A percentile compares a stretch with the other conserved stretches of the same genome.
Evolutionary conservation across 441 rosid species (phyloP).

Genomic region (Biscutella laevigata): DNA sequence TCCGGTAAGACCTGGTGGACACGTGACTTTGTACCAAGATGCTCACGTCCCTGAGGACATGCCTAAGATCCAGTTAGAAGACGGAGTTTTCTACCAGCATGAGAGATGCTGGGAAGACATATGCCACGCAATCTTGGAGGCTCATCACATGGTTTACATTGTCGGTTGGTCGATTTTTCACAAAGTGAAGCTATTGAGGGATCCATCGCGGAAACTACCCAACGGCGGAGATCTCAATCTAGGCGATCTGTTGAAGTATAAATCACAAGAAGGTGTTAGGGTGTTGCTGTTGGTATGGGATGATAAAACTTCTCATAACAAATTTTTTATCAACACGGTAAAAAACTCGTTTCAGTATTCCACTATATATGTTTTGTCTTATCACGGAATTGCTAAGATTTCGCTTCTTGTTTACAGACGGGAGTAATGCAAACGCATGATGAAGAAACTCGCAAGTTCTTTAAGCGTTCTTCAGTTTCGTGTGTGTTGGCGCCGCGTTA

Average conservation of each 20-base stretch:
- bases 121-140: conserved; percentile 68
- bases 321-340: conserved; percentile 67
- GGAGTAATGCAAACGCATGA: conserved; percentile 93
- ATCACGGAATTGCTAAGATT: neutral
- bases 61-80: conserved; percentile 55
- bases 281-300: conserved; percentile 81
- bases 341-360: no score
- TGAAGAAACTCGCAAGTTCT: conserved; percentile 78
- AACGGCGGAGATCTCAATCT: conserved; percentile 51
- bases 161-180: conserved; percentile 74
- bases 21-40: conserved; percentile 67
- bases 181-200: conserved; percentile 59
- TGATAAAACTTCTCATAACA: conserved; percentile 72
- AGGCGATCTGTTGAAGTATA: conserved; percentile 71
- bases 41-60: conserved; percentile 48
- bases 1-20: conserved; percentile 51
- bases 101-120: conserved; percentile 82
- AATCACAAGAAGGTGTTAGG: conserved; percentile 76
- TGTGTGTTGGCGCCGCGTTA: conserved; percentile 83
- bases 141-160: conserved; percentile 70
- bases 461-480: conserved; percentile 76
- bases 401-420: conserved; percentile 25
- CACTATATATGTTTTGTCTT: no score
- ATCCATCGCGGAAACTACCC: conserved; percentile 48
- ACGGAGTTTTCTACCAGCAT: conserved; percentile 38